These are phyloP conservation scores for Aspergillus aculeatus DNA, from an alignment of 2,329 filamentous ascomycete species.

Conservation along the genomic window DNA sequence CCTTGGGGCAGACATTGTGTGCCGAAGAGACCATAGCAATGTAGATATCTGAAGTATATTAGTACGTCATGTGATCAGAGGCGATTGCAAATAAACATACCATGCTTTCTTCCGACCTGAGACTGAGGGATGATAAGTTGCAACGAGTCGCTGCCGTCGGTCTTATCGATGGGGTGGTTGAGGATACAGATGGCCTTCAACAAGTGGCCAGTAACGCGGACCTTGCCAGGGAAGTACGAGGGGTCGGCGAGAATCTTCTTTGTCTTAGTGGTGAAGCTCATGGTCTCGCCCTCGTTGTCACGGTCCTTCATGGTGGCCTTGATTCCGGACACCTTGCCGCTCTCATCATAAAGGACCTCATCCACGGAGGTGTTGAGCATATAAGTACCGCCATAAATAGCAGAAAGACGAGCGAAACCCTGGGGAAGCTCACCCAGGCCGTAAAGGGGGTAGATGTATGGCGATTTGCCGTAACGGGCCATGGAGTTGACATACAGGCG, in stretches of 20 bases:
- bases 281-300: slow-evolving; percentile 68
- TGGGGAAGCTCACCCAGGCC: slow-evolving; percentile 95
- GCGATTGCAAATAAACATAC: slow-evolving; percentile 50
- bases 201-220: slow-evolving; percentile 81
- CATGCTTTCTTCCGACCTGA: slow-evolving; percentile 94
- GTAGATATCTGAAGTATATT: slow-evolving; percentile 72
- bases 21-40: slow-evolving; percentile 92
- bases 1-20: slow-evolving; percentile 98
- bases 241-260: slow-evolving; percentile 96
- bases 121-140: slow-evolving; percentile 98
- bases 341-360: slow-evolving; percentile 76
- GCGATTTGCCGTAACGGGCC: slow-evolving; percentile 94
- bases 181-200: slow-evolving; percentile 96
- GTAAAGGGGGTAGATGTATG: slow-evolving; percentile 99
- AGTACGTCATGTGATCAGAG: neutral
- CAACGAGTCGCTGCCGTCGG: slow-evolving; percentile 81
- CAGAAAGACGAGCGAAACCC: slow-evolving; percentile 93
- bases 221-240: slow-evolving; percentile 92
- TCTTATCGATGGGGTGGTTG: slow-evolving; percentile 90
- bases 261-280: slow-evolving; percentile 95
- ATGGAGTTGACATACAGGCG: slow-evolving; percentile 97
- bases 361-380: slow-evolving; percentile 97
- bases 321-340: slow-evolving; percentile 85
- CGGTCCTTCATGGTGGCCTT: slow-evolving; percentile 94
- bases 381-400: slow-evolving; percentile 98